phyloP scores from a whole-genome alignment of 1,284 basidiomycete species.

The Melampsora americana region DNA sequence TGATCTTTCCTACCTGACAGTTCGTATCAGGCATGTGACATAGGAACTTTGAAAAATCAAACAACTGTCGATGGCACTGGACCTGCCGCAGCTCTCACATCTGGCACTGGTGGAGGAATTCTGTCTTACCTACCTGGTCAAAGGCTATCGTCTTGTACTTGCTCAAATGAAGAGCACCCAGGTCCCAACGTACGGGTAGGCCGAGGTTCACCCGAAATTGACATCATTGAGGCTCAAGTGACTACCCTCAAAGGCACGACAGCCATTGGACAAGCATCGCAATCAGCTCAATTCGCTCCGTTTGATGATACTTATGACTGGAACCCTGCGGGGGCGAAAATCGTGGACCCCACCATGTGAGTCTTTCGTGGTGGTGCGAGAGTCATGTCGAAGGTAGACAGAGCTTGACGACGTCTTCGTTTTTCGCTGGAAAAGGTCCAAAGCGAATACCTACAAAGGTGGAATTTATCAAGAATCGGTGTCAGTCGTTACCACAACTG shows the following conservation, averaged over 20 bases:
- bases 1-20: background rate
- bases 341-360: conserved; percentile 20
- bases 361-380: background rate
- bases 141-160: conserved; percentile 59
- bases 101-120: conserved; percentile 42
- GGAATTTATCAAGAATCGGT: conserved; percentile 70
- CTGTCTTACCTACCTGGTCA: conserved; percentile 56
- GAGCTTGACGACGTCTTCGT: conserved; percentile 64
- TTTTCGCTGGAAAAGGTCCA: conserved; percentile 48
- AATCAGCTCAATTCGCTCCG: conserved; percentile 70
- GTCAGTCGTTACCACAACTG: conserved; percentile 48
- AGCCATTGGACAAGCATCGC: conserved; percentile 65
- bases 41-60: conserved; percentile 62
- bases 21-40: conserved; percentile 59
- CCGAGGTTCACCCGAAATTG: conserved; percentile 65
- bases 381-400: no score
- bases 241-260: conserved; percentile 48
- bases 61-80: conserved; percentile 52
- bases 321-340: conserved; percentile 1
- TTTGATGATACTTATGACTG: conserved; percentile 45
- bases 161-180: conserved; percentile 64
- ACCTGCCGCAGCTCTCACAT: conserved; percentile 19
- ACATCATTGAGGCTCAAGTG: conserved; percentile 65
- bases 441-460: conserved; percentile 72
- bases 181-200: conserved; percentile 61